Evolutionary conservation across 106 monocot species (phyloP).

Genomic region (Narthecium ossifragum): DNA sequence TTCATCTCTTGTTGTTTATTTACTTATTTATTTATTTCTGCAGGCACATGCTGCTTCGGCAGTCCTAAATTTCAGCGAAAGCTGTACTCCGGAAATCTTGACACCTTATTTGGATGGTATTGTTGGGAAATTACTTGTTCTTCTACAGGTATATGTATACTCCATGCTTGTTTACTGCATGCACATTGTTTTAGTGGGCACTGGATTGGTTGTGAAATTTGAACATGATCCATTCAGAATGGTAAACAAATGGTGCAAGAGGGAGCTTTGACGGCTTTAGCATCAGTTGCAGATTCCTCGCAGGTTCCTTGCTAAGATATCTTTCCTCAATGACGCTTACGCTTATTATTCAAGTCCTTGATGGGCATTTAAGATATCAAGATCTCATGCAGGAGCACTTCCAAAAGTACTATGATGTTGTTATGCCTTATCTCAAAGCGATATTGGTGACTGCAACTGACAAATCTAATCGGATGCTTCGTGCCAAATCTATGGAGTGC

Average conservation of each 20-base stretch:
- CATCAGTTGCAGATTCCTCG: slow-evolving; percentile 97
- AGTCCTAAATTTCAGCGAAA: slow-evolving; percentile 93
- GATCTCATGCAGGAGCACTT: slow-evolving; percentile 71
- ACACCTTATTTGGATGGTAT: slow-evolving; percentile 92
- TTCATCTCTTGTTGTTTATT: no score
- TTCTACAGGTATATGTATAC: slow-evolving; percentile 52
- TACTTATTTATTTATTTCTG: slow-evolving; percentile 3
- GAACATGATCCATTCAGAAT: slow-evolving; percentile 34
- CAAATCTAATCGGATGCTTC: slow-evolving; percentile 90
- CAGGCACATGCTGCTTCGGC: slow-evolving; percentile 98
- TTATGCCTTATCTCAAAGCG: slow-evolving; percentile 86
- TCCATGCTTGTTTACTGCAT: no score
- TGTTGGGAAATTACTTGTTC: slow-evolving; percentile 84
- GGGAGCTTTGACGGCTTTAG: slow-evolving; percentile 90
- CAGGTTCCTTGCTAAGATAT: slow-evolving; percentile 41
- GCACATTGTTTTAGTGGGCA: no score
- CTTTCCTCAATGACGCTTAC: neutral
- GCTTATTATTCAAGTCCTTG: no score
- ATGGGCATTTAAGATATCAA: neutral
- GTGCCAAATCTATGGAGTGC: slow-evolving; percentile 98
- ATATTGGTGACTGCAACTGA: slow-evolving; percentile 96
- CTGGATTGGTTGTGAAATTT: neutral
- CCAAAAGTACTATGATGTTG: slow-evolving; percentile 95
- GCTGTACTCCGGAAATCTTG: slow-evolving; percentile 89
- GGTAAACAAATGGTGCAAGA: slow-evolving; percentile 98